Evolutionary conservation across 2,329 filamentous ascomycete species (phyloP).

Genomic region (Cladobotryum protrusum): DNA sequence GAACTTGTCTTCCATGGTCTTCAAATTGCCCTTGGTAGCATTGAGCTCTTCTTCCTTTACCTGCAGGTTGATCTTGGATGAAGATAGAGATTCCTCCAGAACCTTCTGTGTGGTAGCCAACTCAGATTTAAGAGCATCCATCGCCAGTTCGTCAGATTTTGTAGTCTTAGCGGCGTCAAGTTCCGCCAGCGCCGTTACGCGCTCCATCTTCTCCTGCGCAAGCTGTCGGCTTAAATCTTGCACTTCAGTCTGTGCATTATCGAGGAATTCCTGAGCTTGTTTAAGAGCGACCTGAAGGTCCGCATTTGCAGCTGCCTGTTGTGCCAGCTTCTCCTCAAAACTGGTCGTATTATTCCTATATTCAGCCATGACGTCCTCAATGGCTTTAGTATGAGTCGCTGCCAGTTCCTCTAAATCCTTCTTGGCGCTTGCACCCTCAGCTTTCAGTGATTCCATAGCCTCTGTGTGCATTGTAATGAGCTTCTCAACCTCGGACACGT

Average conservation of each 20-base stretch:
- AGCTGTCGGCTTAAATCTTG: constrained; percentile 47
- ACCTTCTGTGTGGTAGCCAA: constrained; percentile 42
- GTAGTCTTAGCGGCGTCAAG: constrained; percentile 52
- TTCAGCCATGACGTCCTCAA: constrained; percentile 36
- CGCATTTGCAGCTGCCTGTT: constrained; percentile 30
- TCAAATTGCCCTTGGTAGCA: constrained; percentile 27
- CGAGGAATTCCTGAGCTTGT: constrained; percentile 36
- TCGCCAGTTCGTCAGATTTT: constrained; percentile 50
- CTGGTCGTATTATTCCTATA: constrained; percentile 28
- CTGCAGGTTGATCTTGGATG: constrained; percentile 27
- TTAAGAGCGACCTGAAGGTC: constrained; percentile 32
- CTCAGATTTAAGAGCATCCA: constrained; percentile 46
- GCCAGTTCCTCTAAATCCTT: constrained; percentile 40
- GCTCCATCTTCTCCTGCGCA: constrained; percentile 54
- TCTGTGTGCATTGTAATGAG: constrained; percentile 38
- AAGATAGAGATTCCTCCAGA: constrained; percentile 38
- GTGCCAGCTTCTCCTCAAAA: constrained; percentile 30
- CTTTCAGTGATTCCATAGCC: constrained; percentile 34
- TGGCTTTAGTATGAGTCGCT: constrained; percentile 30
- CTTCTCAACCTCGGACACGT: constrained; percentile 43
- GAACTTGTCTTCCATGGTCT: constrained; percentile 29
- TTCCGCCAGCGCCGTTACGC: constrained; percentile 53
- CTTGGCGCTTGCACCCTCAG: constrained; percentile 30
- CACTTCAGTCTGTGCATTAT: constrained; percentile 41
- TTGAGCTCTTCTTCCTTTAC: constrained; percentile 32